phyloP scores from a whole-genome alignment of 2,329 filamentous ascomycete species.

The Colletotrichum gloeosporioides region DNA sequence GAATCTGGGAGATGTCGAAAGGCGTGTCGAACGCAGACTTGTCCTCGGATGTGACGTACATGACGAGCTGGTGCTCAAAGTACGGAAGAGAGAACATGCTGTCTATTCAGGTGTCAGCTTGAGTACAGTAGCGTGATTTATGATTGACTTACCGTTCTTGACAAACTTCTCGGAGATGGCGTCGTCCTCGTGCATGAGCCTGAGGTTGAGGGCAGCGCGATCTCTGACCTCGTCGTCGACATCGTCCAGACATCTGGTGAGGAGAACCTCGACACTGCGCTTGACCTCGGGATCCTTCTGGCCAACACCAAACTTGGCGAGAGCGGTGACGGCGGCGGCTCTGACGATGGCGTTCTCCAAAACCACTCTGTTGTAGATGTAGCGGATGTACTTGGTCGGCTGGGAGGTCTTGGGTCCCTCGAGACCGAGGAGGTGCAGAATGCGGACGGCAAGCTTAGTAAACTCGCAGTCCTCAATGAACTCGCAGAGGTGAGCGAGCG shows the following conservation, averaged over 20 bases:
- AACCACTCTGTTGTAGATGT: conserved; percentile 98
- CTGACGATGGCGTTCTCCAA: conserved; percentile 96
- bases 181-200: conserved; percentile 91
- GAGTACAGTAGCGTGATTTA: neutral
- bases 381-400: conserved; percentile 98
- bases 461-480: conserved; percentile 99
- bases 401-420: conserved; percentile 95
- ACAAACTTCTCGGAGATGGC: conserved; percentile 87
- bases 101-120: conserved; percentile 57
- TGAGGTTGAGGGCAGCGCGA: conserved; percentile 88
- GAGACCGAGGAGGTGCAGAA: conserved; percentile 89
- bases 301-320: conserved; percentile 96
- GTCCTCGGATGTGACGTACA: conserved; percentile 94
- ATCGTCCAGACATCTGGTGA: conserved; percentile 93
- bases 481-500: conserved; percentile 93
- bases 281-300: conserved; percentile 98
- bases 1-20: conserved; percentile 91
- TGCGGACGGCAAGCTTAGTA: conserved; percentile 94
- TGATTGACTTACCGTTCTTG: conserved; percentile 76
- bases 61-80: conserved; percentile 95
- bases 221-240: conserved; percentile 98
- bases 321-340: conserved; percentile 91
- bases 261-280: conserved; percentile 89
- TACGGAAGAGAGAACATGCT: conserved; percentile 94
- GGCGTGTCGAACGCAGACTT: conserved; percentile 82